Evolutionary conservation across 352 stramenopile species (phyloP), one percentile per base, ranked within the genome.

Genomic region (Phytophthora aleatoria): DNA sequence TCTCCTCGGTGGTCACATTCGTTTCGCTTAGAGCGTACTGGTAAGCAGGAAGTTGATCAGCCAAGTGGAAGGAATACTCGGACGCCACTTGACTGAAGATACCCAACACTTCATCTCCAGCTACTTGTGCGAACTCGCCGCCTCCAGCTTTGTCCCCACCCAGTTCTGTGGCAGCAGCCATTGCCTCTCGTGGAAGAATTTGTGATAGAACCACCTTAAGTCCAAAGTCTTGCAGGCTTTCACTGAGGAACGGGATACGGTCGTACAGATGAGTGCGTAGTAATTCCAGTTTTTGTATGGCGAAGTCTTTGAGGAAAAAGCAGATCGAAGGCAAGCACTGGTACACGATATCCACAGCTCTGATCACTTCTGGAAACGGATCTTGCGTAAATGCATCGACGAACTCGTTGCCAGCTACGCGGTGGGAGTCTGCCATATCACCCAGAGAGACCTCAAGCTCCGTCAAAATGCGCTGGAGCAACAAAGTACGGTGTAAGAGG

Each of bases 371-470:
- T n/a, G 70, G 64, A 28, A 68, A 52, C 9, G 72, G 50, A 24
- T 74, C 61, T 42, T 51, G 26, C 0, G 50, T 45, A 9, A 83
- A 54, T 0, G 63, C 20, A 24, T 77, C 55, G 13, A 89, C 60
- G 27, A 78, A 83, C 0, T 61, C 30, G 38, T 89, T 84, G 2
- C 71, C 79, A 28, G 56, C 26, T 35, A 73, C 41, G 16, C 82
- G 69, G 33, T 72, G 66, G 9, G 33, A 56, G 28, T 81, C 74
- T 16, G 73, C 61, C 28, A 72, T 48, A 10, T 85, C 76, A 0
- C 76, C 76, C 1, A 85, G 58, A 20, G 58, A 61, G 11, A 85
- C 74, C 44, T 85, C 76, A 5, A 83, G 61, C 8, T 80, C 66
- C 6, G 74, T 85, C 6, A 83, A 58, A 61, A 74, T 47, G 13